Percentiles rank a stretch among this genome's conserved stretches.
These are phyloP conservation scores for Brassica balearica DNA, from an alignment of 441 rosid genomes.

Conservation along the genomic window DNA sequence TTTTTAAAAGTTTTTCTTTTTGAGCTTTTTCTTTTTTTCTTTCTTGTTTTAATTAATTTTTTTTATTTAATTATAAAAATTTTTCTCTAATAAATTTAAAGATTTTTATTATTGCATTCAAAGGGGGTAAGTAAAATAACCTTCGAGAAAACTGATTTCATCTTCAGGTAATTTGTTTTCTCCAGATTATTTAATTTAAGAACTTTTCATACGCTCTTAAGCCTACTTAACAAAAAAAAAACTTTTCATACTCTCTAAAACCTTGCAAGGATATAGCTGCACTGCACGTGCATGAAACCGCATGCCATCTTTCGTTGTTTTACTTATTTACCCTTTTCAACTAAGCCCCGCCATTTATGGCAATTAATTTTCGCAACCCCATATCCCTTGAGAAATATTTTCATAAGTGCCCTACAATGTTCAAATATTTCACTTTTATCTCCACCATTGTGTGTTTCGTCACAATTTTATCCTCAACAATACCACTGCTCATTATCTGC, in stretches of 20 bases:
- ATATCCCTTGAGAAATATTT: neutral
- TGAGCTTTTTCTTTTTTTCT: no score
- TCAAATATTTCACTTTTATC: neutral
- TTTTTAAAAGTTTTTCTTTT: no score
- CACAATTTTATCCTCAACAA: conserved; percentile 36
- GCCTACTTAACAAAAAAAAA: no score
- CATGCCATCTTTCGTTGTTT: conserved; percentile 21
- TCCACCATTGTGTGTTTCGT: neutral
- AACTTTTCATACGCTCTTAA: neutral
- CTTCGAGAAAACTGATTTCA: neutral
- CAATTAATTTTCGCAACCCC: conserved; percentile 6
- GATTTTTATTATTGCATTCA: conserved; percentile 20
- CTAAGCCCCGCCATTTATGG: conserved; percentile 26
- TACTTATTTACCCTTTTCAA: neutral
- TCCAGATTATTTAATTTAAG: conserved; percentile 8
- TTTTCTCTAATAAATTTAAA: conserved; percentile 7
- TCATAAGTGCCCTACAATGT: neutral
- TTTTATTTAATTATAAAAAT: no score
- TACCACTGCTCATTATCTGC: conserved; percentile 46
- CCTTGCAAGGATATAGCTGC: conserved; percentile 14
- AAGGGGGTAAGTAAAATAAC: neutral
- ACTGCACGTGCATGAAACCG: conserved; percentile 34
- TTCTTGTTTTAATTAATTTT: no score
- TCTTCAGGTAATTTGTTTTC: neutral
- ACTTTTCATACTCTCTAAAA: neutral